A percentile compares a stretch with the other conserved stretches of the same genome.
phyloP scores from a whole-genome alignment of 768 basidiomycete genomes.

The Terana coerulea region DNA sequence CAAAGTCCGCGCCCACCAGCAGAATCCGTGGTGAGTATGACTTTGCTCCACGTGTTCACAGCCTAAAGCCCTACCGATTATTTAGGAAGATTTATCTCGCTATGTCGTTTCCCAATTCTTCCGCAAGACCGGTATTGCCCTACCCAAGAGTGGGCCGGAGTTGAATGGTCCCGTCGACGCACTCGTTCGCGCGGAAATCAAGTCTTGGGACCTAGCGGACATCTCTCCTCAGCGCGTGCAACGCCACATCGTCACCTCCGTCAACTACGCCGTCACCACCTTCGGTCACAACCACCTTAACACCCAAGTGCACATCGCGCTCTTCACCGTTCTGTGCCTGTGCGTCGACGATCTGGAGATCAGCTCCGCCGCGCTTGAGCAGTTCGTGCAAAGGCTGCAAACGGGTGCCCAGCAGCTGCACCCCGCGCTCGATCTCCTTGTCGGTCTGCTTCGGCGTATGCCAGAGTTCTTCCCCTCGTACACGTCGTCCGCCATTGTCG shows the following conservation, averaged over 20 bases:
- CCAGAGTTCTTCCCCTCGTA: slow-evolving; percentile 26
- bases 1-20: too few relatives aligned
- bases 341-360: slow-evolving; percentile 13
- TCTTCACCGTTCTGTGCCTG: slow-evolving; percentile 5
- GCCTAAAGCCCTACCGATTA: not conserved
- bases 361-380: not conserved
- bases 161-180: not conserved
- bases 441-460: slow-evolving; percentile 27
- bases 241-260: slow-evolving; percentile 1
- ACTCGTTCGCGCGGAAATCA: not conserved
- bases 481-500: slow-evolving; percentile 32
- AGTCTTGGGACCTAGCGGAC: not conserved
- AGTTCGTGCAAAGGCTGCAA: slow-evolving; percentile 7
- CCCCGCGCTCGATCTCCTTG: slow-evolving; percentile 22
- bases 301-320: slow-evolving; percentile 11
- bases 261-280: slow-evolving; percentile 2
- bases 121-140: not conserved
- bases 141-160: not conserved
- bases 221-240: not conserved
- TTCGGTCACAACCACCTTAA: slow-evolving; percentile 6
- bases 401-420: slow-evolving; percentile 6
- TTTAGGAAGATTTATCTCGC: not conserved
- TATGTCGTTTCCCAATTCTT: not conserved
- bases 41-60: not conserved
- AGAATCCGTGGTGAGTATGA: not conserved